Evolutionary conservation across 305 asterid species (phyloP).

Genomic region (Striga hermonthica): DNA sequence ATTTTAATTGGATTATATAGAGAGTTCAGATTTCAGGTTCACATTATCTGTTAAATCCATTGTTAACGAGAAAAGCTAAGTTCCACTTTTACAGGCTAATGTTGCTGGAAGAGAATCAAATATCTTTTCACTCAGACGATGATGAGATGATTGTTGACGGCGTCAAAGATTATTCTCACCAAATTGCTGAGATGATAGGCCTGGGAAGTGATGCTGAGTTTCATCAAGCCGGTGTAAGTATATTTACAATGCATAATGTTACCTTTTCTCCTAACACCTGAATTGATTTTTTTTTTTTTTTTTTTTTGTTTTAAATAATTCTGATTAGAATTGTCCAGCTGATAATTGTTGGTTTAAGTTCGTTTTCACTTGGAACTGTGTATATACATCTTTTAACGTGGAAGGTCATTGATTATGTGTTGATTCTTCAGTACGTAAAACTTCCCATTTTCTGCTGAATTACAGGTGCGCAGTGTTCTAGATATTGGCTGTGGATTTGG

Average conservation of each 20-base stretch:
- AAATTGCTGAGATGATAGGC: conserved; percentile 90
- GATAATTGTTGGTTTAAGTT: conserved; percentile 6
- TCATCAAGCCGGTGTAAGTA: conserved; percentile 80
- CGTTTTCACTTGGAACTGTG: conserved; percentile 16
- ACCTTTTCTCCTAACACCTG: neutral
- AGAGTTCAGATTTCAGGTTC: conserved; percentile 24
- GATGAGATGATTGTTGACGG: conserved; percentile 74
- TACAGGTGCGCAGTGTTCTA: conserved; percentile 76
- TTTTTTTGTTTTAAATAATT: conserved; percentile 1
- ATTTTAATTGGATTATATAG: conserved; percentile 12
- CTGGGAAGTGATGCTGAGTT: conserved; percentile 78
- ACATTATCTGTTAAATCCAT: conserved; percentile 15
- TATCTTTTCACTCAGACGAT: conserved; percentile 87
- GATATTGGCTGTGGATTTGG: conserved; percentile 99
- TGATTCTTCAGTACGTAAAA: conserved; percentile 19
- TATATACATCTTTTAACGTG: conserved; percentile 4
- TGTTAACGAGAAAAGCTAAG: conserved; percentile 24
- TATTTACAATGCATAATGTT: conserved; percentile 23
- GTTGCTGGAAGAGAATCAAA: conserved; percentile 96
- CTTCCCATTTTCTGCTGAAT: conserved; percentile 31
- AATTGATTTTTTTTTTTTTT: conserved; percentile 11
- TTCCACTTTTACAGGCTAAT: conserved; percentile 58
- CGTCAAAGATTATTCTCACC: conserved; percentile 85
- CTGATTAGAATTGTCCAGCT: conserved; percentile 13
- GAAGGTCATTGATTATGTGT: conserved; percentile 16